These are phyloP conservation scores for Tetrastigma voinierianum DNA, from an alignment of 164 flowering plant genomes.

Conservation along the genomic window DNA sequence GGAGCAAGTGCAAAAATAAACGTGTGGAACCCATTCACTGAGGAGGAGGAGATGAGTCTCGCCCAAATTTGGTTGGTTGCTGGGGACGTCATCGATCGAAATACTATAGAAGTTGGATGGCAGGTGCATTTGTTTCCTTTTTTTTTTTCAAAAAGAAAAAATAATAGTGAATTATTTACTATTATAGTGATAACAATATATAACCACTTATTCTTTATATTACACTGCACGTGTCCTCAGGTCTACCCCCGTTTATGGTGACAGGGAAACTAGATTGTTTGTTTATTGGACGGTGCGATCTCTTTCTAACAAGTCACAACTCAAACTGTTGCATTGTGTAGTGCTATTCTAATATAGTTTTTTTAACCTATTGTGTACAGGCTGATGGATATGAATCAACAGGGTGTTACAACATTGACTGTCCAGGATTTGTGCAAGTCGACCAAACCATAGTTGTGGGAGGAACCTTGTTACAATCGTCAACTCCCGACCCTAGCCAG, in stretches of 20 bases:
- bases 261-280: not conserved
- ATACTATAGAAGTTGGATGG: constrained; percentile 2
- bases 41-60: not conserved
- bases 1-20: not conserved
- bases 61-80: not conserved
- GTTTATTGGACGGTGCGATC: not conserved
- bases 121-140: not conserved
- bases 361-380: no score
- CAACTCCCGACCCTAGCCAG: not conserved
- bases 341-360: no score
- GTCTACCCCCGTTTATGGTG: not conserved
- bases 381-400: not conserved
- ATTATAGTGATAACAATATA: no score
- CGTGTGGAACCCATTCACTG: not conserved
- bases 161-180: no score
- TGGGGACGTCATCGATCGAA: not conserved
- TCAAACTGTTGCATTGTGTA: no score
- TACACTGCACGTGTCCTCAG: no score
- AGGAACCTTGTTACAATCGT: not conserved
- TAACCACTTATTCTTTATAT: no score
- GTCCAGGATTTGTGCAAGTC: constrained; percentile 3
- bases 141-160: no score
- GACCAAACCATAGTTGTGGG: not conserved
- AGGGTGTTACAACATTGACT: not conserved
- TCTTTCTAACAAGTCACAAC: not conserved